Percentiles rank a stretch among this genome's conserved stretches.
phyloP scores from a whole-genome alignment of 2,329 filamentous ascomycete genomes.

The Parafenestella ontariensis region DNA sequence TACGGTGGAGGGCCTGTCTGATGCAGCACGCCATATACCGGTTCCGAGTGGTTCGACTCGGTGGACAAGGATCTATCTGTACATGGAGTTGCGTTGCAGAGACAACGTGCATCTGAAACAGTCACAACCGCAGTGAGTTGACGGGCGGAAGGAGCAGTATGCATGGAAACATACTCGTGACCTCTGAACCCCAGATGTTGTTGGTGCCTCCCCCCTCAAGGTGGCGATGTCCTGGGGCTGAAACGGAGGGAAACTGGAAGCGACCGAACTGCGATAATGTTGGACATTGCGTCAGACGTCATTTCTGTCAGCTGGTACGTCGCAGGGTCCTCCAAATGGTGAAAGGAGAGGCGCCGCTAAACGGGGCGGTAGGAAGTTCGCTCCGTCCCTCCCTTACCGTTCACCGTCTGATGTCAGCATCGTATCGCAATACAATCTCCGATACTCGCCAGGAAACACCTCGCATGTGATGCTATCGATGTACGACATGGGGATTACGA shows the following conservation, averaged over 20 bases:
- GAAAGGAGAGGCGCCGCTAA: background rate
- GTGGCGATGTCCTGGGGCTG: constrained; percentile 4
- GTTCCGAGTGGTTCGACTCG: background rate
- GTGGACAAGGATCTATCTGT: too few relatives aligned
- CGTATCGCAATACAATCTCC: constrained; percentile 1
- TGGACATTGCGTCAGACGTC: background rate
- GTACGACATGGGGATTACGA: background rate
- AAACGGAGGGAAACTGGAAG: background rate
- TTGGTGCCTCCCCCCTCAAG: background rate
- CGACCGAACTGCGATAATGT: background rate
- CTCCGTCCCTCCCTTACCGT: constrained; percentile 20
- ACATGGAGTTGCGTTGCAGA: background rate
- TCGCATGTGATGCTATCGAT: constrained; percentile 1
- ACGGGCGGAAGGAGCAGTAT: background rate
- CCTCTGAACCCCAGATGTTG: background rate
- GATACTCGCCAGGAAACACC: background rate
- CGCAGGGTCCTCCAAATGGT: background rate
- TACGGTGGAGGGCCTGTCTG: background rate
- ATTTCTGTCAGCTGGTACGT: background rate
- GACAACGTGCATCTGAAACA: background rate
- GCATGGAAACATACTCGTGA: background rate
- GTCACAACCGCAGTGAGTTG: background rate
- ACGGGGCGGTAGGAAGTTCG: constrained; percentile 6
- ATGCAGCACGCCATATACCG: background rate
- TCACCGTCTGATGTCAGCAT: constrained; percentile 21